phyloP scores from a whole-genome alignment of 2,329 filamentous ascomycete species.

The Ophiosphaerella narmari region DNA sequence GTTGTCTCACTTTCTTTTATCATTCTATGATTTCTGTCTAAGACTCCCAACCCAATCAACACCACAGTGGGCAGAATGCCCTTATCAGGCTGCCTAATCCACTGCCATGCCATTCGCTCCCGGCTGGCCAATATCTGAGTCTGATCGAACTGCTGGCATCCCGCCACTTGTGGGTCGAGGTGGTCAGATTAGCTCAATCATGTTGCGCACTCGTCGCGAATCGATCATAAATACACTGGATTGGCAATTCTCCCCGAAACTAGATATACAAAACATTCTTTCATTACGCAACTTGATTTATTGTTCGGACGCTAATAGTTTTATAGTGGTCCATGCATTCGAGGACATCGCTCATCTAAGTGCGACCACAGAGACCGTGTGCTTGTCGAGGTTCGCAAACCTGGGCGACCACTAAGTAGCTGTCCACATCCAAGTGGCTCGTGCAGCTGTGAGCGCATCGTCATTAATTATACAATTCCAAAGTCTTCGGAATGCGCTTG shows the following conservation, averaged over 20 bases:
- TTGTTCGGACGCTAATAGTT: not conserved
- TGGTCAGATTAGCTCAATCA: too few species aligned
- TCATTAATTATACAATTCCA: constrained; percentile 53
- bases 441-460: constrained; percentile 67
- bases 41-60: not conserved
- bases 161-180: too few species aligned
- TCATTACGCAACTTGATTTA: not conserved
- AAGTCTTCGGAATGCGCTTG: constrained; percentile 48
- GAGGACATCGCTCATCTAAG: constrained; percentile 76
- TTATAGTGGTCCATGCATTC: constrained; percentile 71
- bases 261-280: not conserved
- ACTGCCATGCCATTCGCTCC: too few species aligned
- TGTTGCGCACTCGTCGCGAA: too few species aligned
- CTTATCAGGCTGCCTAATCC: too few species aligned
- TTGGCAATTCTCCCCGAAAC: too few species aligned
- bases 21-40: not conserved
- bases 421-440: constrained; percentile 69
- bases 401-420: constrained; percentile 70
- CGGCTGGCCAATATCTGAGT: too few species aligned
- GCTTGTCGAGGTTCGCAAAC: constrained; percentile 73
- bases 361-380: constrained; percentile 72
- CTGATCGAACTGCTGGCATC: too few species aligned
- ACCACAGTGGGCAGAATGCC: not conserved
- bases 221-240: too few species aligned
- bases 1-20: constrained; percentile 31